phyloP scores from a whole-genome alignment of 2,329 filamentous ascomycete genomes.

The Rachicladosporium sp. region DNA sequence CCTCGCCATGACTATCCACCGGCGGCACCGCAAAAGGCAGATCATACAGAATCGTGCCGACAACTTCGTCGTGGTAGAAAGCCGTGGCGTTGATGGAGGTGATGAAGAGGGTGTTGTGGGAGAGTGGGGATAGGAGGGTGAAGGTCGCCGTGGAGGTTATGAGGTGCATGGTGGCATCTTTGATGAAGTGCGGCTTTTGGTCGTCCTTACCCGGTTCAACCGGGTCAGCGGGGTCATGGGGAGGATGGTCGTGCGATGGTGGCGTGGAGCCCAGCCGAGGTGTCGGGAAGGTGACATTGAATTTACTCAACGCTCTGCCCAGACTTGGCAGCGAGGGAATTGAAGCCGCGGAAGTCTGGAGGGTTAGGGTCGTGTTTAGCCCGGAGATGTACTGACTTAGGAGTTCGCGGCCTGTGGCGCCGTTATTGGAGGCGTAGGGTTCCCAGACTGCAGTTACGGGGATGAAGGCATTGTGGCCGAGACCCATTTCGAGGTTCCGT shows the following conservation, averaged over 20 bases:
- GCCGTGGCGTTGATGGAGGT: conserved; percentile 74
- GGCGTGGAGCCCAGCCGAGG: conserved; percentile 53
- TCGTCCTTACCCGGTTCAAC: conserved; percentile 34
- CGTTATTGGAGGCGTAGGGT: conserved; percentile 50
- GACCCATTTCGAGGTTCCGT: conserved; percentile 48
- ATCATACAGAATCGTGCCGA: conserved; percentile 67
- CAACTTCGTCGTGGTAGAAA: conserved; percentile 62
- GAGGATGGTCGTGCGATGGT: conserved; percentile 13
- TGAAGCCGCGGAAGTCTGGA: conserved; percentile 57
- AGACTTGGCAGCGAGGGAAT: conserved; percentile 63
- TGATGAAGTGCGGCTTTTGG: conserved; percentile 56
- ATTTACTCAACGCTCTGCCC: conserved; percentile 57
- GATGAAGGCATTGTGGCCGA: conserved; percentile 62
- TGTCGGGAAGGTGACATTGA: conserved; percentile 59
- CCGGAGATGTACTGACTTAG: conserved; percentile 82
- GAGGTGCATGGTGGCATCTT: conserved; percentile 73
- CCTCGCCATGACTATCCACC: conserved; percentile 12
- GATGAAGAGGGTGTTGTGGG: conserved; percentile 60
- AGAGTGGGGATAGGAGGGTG: conserved; percentile 65
- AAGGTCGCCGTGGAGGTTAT: conserved; percentile 80
- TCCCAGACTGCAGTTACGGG: conserved; percentile 61
- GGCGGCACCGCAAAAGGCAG: conserved; percentile 66
- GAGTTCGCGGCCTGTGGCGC: conserved; percentile 54
- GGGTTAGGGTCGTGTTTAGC: conserved; percentile 66
- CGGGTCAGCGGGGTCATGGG: conserved; percentile 18